phyloP scores from a whole-genome alignment of 345 rosid species.

The Populus davidiana region DNA sequence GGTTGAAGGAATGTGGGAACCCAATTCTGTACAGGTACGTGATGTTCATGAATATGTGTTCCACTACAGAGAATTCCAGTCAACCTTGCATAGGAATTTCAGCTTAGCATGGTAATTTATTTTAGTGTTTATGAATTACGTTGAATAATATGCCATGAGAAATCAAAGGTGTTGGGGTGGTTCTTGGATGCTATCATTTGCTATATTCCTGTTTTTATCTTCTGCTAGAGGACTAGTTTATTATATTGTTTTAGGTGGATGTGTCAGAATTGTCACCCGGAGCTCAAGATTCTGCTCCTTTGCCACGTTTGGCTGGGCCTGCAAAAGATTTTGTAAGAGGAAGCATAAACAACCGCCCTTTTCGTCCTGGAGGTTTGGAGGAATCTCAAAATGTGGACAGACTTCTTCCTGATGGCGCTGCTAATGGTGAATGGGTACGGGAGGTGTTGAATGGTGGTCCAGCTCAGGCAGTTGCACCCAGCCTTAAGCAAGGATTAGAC shows the following conservation, averaged over 20 bases:
- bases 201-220: slow-evolving; percentile 25
- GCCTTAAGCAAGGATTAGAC: slow-evolving; percentile 73
- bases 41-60: slow-evolving; percentile 6
- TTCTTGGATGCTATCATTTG: background rate
- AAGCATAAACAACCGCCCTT: slow-evolving; percentile 87
- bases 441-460: slow-evolving; percentile 75
- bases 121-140: background rate
- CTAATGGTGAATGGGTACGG: slow-evolving; percentile 74
- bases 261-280: slow-evolving; percentile 65
- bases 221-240: slow-evolving; percentile 29
- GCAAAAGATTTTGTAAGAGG: slow-evolving; percentile 82
- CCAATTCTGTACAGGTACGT: slow-evolving; percentile 52
- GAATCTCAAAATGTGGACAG: slow-evolving; percentile 59
- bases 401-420: slow-evolving; percentile 66
- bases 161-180: background rate
- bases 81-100: background rate
- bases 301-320: slow-evolving; percentile 59
- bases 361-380: slow-evolving; percentile 92
- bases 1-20: slow-evolving; percentile 50
- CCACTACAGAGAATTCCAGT: background rate
- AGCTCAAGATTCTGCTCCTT: slow-evolving; percentile 59
- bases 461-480: slow-evolving; percentile 66
- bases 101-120: background rate
- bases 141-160: background rate
- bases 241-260: slow-evolving; percentile 68